A percentile compares a stretch with the other conserved stretches of the same genome.
phyloP scores from a whole-genome alignment of 495 filamentous ascomycete species.

The Penicillium riverlandense region DNA sequence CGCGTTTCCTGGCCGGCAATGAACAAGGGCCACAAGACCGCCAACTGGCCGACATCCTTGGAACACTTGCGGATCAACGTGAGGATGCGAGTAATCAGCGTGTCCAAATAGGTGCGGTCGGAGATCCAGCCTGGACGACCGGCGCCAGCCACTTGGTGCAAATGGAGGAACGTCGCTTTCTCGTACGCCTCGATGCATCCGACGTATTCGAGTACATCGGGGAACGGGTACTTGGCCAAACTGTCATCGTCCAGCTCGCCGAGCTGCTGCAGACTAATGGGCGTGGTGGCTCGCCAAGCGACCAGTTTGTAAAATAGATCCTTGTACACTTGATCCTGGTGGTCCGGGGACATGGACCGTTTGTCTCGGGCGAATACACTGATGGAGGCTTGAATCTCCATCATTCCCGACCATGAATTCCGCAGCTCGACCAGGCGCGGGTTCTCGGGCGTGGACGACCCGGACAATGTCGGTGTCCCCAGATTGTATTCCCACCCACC shows the following conservation, averaged over 20 bases:
- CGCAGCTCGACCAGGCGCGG: constrained; percentile 25
- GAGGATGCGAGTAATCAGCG: constrained; percentile 28
- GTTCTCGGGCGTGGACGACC: constrained; percentile 15
- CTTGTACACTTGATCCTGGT: constrained; percentile 28
- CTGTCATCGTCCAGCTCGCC: constrained; percentile 27
- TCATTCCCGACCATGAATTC: constrained; percentile 30
- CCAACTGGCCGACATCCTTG: constrained; percentile 30
- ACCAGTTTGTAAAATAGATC: constrained; percentile 25
- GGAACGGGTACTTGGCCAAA: constrained; percentile 21
- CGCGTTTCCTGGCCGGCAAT: constrained; percentile 32
- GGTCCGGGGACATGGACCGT: constrained; percentile 22
- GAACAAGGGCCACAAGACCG: constrained; percentile 31
- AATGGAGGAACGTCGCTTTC: constrained; percentile 31
- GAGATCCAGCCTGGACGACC: constrained; percentile 23
- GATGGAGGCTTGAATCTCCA: constrained; percentile 33
- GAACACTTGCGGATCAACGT: constrained; percentile 26
- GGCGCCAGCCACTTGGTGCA: constrained; percentile 30
- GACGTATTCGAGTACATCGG: constrained; percentile 28
- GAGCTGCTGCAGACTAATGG: constrained; percentile 21
- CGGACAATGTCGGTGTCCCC: constrained; percentile 25
- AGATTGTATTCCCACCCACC: constrained; percentile 38
- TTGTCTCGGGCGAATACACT: constrained; percentile 33
- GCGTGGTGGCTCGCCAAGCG: constrained; percentile 27
- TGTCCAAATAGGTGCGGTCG: constrained; percentile 19
- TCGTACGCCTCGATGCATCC: constrained; percentile 37